These are phyloP conservation scores for Paxillus rubicundulus DNA, from an alignment of 768 basidiomycete genomes.

Conservation along the genomic window DNA sequence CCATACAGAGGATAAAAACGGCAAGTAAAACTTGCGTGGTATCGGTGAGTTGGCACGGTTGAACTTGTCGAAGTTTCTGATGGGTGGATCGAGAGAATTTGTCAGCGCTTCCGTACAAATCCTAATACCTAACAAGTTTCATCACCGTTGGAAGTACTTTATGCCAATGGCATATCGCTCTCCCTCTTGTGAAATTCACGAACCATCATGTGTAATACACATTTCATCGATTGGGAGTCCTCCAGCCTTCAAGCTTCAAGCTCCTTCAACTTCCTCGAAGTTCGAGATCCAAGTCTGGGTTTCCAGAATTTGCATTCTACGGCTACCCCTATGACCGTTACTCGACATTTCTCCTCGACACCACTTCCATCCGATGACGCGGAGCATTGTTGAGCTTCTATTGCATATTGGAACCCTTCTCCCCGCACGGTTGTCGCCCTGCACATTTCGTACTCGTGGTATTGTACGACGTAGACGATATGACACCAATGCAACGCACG, in stretches of 20 bases:
- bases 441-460: conserved; percentile 66
- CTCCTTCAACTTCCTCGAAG: conserved; percentile 38
- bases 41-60: too few relatives aligned
- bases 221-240: conserved; percentile 75
- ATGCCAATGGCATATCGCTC: conserved; percentile 18
- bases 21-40: too few relatives aligned
- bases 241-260: conserved; percentile 61
- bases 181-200: conserved; percentile 13
- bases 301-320: conserved; percentile 12
- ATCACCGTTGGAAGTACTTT: too few relatives aligned
- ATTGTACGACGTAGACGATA: conserved; percentile 75
- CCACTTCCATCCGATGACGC: conserved; percentile 27
- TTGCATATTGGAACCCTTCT: conserved; percentile 63
- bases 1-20: too few relatives aligned
- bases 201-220: conserved; percentile 69
- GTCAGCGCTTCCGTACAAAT: too few relatives aligned
- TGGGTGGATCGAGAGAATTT: too few relatives aligned
- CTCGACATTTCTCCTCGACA: background rate
- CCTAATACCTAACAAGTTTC: too few relatives aligned
- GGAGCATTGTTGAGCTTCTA: conserved; percentile 55
- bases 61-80: too few relatives aligned
- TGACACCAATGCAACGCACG: conserved; percentile 58
- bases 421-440: conserved; percentile 64
- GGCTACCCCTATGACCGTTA: conserved; percentile 1
- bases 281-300: conserved; percentile 5